Evolutionary conservation across 1,284 basidiomycete species (phyloP), one percentile per base, ranked within the genome.

Genomic region (Thelephora terrestris): DNA sequence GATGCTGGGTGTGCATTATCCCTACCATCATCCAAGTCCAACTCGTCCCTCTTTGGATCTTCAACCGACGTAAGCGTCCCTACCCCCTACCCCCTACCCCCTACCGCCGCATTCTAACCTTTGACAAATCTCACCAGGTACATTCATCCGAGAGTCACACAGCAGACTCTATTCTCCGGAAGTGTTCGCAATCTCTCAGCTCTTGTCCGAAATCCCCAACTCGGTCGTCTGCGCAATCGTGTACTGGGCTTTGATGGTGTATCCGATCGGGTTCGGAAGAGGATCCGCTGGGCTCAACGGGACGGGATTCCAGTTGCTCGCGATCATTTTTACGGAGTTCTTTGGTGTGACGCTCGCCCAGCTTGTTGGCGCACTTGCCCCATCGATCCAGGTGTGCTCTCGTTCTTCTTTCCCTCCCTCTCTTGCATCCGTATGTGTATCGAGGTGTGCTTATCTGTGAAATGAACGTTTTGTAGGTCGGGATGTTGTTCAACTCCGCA

Each of bases 11-110:
- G 38, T 71, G 73, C 16, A 75, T 90, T 43, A 63, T 89, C 24
- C 86, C 88, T 17, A 82, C 84, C 23, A 78, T 91, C 55, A 71
- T 91, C 55, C 85, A 90, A 73, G 68, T 75, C 2, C 85, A 89
- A 64, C 82, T 93, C 50, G 85, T 92, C 65, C 90, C 91, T 0
- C 66, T 89, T 68, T 95, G 91, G 72, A 87, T 95, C 59, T 73
- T 83, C 65, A 86, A 86, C 52, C 72, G 91, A 64, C 71, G 79
- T 71, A 57, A 50, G 71, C 64, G 43, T 37, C 17, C 35, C 24
- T 25, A 43, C 18, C 25, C 10, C 17, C 38, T 21, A 29, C 42
- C 18, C 6, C 44, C 9, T 12, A 3, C 9, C 5, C 9, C 25
- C 9, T 27, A 27, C 9, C n/a, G 9, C 25, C 12, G 3, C 29